Base-by-base conservation (phyloP, 176 grass and related monocot species). In the Calamus simplicifolius region DNA sequence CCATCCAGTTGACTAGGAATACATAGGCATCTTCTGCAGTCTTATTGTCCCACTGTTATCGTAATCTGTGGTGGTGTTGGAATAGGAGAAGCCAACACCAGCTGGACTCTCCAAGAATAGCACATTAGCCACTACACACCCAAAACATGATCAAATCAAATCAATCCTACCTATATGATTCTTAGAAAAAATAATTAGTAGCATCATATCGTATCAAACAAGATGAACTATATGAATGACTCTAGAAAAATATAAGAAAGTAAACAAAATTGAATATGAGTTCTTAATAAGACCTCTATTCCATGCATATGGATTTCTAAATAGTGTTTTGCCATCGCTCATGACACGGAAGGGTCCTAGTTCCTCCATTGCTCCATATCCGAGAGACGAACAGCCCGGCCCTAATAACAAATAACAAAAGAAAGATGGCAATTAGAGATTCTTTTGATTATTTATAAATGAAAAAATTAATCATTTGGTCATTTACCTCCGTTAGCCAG, bases 61-160 rank as follows among this genome's bases (percentile, higher is more conserved):
- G 57, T 95, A 95, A 62, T 95, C 90, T 66, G 72, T 58, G 49
- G 82, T 95, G 56, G 82, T 84, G 81, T 95, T 95, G 4, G 90
- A 95, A 82, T 95, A 95, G 26, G 86, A 90, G 75, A 80, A 96
- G 4, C 91, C 91, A 12, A 90, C 91, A 21, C 91, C 91, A 1
- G 80, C 83, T 15, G 91, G 91, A 74, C 91, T 96, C 86, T 96
- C 91, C 61, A 96, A 29, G 74, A 96, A 96, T 67, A 96, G 25
- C 65, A 90, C 80, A 70, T 96, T 96, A 18, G 86, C 77, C 71
- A 25, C 86, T 89, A 69, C n/a, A 14, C 13, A 43, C 8, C 5
- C 31, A 35, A 56, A 71, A 48, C 25, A 50, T 0, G 3, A 21
- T 21, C 27, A 21, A 17, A 27, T 52, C 6, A 13, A 65, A 58